A percentile compares a stretch with the other conserved stretches of the same genome.
These are phyloP conservation scores for Verticillium tricorpus DNA, from an alignment of 2,329 filamentous ascomycete genomes.

Conservation along the genomic window DNA sequence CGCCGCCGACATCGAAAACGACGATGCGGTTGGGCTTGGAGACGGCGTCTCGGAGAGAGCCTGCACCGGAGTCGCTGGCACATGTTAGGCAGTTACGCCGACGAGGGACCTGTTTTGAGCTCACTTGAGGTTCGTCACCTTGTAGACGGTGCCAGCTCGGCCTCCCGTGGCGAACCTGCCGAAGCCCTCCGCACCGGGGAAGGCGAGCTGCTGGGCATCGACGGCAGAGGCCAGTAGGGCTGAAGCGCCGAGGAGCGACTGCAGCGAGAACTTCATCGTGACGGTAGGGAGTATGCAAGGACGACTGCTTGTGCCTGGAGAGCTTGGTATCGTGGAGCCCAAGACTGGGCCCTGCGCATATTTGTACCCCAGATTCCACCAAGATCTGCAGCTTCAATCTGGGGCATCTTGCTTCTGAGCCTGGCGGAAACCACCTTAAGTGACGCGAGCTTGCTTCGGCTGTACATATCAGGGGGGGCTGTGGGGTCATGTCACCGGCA, in stretches of 20 bases:
- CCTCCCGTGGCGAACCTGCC: constrained; percentile 41
- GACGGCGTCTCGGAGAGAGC: constrained; percentile 46
- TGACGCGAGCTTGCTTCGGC: neutral
- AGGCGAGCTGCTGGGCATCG: constrained; percentile 26
- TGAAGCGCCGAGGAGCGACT: neutral
- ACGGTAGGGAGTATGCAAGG: neutral
- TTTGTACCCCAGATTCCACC: neutral
- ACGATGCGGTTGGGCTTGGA: constrained; percentile 42
- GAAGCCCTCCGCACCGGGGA: constrained; percentile 46
- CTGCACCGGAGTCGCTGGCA: constrained; percentile 37
- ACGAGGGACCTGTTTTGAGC: neutral
- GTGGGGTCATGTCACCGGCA: neutral
- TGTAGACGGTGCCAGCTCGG: constrained; percentile 39
- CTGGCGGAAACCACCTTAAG: neutral
- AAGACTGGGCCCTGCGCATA: neutral
- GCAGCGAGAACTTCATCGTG: neutral
- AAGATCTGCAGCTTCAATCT: neutral
- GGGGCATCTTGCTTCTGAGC: neutral
- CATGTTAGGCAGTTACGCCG: neutral
- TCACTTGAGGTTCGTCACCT: constrained; percentile 41
- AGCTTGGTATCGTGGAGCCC: neutral
- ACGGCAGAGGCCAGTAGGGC: neutral
- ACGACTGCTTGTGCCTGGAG: neutral
- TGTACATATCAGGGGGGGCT: neutral
- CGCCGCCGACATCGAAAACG: constrained; percentile 44